A percentile compares a stretch with the other conserved stretches of the same genome.
phyloP scores from a whole-genome alignment of 2,329 filamentous ascomycete species.

The Cadophora luteo-olivacea region DNA sequence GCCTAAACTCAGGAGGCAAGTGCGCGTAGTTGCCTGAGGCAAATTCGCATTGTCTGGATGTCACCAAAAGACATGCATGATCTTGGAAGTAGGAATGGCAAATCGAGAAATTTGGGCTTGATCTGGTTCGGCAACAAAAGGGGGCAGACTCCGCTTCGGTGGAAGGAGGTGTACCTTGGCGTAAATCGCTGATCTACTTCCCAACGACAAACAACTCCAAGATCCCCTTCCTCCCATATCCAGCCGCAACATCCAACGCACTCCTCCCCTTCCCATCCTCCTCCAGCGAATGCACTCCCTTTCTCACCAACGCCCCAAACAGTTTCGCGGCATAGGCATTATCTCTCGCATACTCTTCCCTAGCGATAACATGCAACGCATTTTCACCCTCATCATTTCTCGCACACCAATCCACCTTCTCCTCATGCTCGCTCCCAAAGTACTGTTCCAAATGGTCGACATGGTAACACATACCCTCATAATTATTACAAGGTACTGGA shows the following conservation, averaged over 20 bases:
- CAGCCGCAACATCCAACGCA: conserved; percentile 32
- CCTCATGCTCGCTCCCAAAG: neutral
- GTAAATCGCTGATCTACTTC: no score
- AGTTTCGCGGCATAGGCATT: conserved; percentile 26
- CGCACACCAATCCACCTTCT: neutral
- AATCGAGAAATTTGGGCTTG: no score
- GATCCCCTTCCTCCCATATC: conserved; percentile 28
- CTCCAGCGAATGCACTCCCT: conserved; percentile 28
- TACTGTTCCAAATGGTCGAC: neutral
- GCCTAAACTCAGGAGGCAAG: no score
- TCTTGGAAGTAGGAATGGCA: no score
- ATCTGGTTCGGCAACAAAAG: no score
- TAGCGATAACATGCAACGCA: neutral
- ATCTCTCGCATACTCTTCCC: conserved; percentile 6
- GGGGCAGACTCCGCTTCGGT: no score
- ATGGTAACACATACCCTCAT: neutral
- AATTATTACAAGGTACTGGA: neutral
- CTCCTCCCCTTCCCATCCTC: conserved; percentile 29
- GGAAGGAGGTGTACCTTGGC: no score
- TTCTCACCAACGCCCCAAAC: conserved; percentile 27
- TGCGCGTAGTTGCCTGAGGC: no score
- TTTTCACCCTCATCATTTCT: neutral
- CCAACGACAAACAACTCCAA: conserved; percentile 29
- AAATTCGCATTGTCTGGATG: no score
- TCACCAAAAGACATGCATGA: no score